Evolutionary conservation across 2,329 filamentous ascomycete genomes (phyloP).

Genomic region (Calonectria pseudoturangicola): DNA sequence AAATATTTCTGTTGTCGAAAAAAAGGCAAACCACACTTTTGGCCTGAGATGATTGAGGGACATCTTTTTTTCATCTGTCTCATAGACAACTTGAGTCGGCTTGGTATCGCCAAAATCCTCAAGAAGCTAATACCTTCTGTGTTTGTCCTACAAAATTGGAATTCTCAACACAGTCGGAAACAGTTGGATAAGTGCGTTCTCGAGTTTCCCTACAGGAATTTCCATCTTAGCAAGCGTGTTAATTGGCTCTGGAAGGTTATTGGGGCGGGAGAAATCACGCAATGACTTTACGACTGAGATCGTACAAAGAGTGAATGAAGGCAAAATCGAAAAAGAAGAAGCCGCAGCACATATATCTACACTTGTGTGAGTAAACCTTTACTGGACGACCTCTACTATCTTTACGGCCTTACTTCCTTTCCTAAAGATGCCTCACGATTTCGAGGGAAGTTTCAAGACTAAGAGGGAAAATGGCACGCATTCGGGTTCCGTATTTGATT

Average conservation of each 20-base stretch:
- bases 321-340: not conserved
- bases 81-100: not conserved
- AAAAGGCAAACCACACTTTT: not conserved
- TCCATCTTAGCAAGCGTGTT: not conserved
- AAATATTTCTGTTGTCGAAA: not conserved
- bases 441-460: too few relatives aligned
- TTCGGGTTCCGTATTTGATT: not conserved
- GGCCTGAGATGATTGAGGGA: not conserved
- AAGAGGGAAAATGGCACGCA: too few relatives aligned
- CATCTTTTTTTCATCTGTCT: constrained; percentile 3
- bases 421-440: too few relatives aligned
- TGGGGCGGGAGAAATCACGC: too few relatives aligned
- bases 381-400: not conserved
- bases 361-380: not conserved
- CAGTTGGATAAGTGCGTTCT: not conserved
- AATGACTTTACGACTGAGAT: not conserved
- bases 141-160: not conserved
- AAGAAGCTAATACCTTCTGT: not conserved
- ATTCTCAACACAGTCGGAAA: not conserved
- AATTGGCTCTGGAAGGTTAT: not conserved
- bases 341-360: constrained; percentile 5
- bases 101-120: not conserved
- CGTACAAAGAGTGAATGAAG: not conserved
- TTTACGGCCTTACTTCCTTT: not conserved
- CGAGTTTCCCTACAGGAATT: too few relatives aligned